Percentiles rank a stretch among this genome's conserved stretches.
These are phyloP conservation scores for Aspergillus pseudoviridinutans DNA, from an alignment of 2,329 filamentous ascomycete species.

Conservation along the genomic window DNA sequence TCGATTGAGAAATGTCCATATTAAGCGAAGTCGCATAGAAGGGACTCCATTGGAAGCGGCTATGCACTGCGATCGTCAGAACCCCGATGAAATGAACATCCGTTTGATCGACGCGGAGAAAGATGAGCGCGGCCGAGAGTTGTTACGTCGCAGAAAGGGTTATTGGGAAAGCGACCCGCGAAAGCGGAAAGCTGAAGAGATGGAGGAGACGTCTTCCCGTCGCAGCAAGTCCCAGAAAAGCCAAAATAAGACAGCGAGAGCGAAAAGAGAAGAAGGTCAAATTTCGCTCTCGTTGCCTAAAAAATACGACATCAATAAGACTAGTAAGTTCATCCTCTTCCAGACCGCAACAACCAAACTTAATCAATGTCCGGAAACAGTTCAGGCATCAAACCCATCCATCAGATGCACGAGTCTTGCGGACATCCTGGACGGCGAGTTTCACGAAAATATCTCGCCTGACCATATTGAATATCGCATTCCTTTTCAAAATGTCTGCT, in stretches of 20 bases:
- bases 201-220: background rate
- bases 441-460: conserved; percentile 45
- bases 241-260: conserved; percentile 24
- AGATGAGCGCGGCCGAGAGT: conserved; percentile 49
- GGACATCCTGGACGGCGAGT: conserved; percentile 48
- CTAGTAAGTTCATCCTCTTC: conserved; percentile 33
- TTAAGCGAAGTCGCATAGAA: conserved; percentile 54
- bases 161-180: conserved; percentile 54
- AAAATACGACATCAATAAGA: conserved; percentile 36
- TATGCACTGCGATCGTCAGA: conserved; percentile 58
- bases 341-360: background rate
- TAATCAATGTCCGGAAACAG: conserved; percentile 28
- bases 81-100: conserved; percentile 56
- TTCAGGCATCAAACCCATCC: conserved; percentile 45
- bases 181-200: conserved; percentile 26
- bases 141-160: conserved; percentile 60
- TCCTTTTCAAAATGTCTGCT: conserved; percentile 72
- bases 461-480: conserved; percentile 46
- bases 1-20: conserved; percentile 66
- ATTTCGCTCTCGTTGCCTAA: conserved; percentile 17
- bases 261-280: conserved; percentile 29
- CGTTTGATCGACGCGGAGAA: conserved; percentile 48
- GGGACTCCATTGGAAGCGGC: conserved; percentile 63
- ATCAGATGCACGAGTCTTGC: conserved; percentile 38
- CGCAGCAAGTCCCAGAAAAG: conserved; percentile 29